Base-by-base conservation (phyloP, 306 rosid species). In the Pueraria montana region DNA sequence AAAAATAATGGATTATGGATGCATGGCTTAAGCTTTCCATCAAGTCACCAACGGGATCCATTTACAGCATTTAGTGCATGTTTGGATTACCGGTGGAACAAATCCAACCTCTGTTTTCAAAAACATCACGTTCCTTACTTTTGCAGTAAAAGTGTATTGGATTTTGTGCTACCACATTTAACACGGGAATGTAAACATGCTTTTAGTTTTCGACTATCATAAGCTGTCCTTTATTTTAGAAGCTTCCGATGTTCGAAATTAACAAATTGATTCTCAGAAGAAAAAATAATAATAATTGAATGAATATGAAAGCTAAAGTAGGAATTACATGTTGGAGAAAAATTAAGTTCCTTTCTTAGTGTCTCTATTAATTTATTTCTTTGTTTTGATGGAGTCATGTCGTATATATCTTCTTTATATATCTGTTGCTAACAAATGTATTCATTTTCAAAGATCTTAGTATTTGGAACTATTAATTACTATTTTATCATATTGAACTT, bases 171-270 rank as follows among this genome's bases (percentile, higher is more conserved):
- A n/a, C n/a, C n/a, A n/a, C n/a, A n/a, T n/a, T n/a, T n/a, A n/a
- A n/a, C n/a, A n/a, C n/a, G n/a, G n/a, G n/a, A n/a, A n/a, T n/a
- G n/a, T n/a, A n/a, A n/a, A n/a, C n/a, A n/a, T n/a, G n/a, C n/a
- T n/a, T n/a, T n/a, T n/a, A 21, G 52, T 49, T 75, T 75, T 75
- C 38, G 16, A 75, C 69, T 36, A 2, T 36, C 66, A 11, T 34
- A 40, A 55, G 24, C 38, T 56, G 24, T 38, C 80, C 27, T 56
- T 40, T 12, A 49, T 58, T 75, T 73, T 50, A 73, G 65, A 73
- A 32, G 49, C 16, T 52, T 76, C 14, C 80, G 56, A 76, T 40
- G 13, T 40, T 58, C 42, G 11, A 76, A 76, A 40, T 23, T 59
- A 24, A 38, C 27, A n/a, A 72, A 23, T 16, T 16, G 49, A 14